phyloP scores from a whole-genome alignment of 2,329 filamentous ascomycete species.

The Fusarium pseudocircinatum region DNA sequence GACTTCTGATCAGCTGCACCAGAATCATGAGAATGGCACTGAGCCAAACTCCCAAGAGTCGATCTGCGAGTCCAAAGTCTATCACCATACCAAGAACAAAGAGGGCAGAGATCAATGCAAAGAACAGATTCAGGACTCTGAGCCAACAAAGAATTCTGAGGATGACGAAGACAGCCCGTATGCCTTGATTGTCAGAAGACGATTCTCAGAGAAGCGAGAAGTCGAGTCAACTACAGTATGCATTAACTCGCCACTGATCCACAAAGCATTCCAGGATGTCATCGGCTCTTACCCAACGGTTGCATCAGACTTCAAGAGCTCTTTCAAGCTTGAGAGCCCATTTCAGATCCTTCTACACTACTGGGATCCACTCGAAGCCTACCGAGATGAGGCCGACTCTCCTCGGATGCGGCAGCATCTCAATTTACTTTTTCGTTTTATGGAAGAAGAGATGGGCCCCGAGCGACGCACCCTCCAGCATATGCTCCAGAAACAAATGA shows the following conservation, averaged over 20 bases:
- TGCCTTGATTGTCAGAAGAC: neutral
- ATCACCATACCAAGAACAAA: neutral
- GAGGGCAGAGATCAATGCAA: neutral
- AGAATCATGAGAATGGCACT: neutral
- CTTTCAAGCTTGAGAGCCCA: neutral
- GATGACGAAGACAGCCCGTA: neutral
- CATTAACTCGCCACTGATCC: neutral
- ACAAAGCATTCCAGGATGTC: neutral
- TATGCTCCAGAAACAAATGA: neutral
- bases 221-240: neutral
- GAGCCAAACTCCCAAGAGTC: neutral
- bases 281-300: neutral
- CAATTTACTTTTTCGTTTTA: neutral
- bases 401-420: neutral
- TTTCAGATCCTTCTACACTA: neutral
- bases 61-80: neutral
- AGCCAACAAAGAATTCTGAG: neutral
- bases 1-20: neutral
- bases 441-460: neutral
- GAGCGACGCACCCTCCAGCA: neutral
- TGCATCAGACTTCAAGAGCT: neutral
- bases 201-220: neutral
- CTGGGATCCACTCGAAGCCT: neutral
- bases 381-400: neutral
- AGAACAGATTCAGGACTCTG: neutral